Conservation (phyloP, 139 green algal genomes). For the Closterium sp. region DNA sequence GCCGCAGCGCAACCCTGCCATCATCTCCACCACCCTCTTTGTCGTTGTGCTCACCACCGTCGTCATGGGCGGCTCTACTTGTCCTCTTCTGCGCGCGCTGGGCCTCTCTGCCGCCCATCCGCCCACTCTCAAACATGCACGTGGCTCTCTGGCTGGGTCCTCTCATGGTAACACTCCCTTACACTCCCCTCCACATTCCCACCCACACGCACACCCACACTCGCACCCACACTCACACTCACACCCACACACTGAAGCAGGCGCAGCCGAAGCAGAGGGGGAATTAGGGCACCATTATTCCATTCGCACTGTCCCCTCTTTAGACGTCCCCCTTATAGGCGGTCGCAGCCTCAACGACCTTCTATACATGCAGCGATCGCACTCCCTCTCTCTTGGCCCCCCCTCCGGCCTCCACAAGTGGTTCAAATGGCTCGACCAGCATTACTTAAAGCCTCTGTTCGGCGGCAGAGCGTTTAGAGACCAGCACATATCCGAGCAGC, state of each 20-base stretch:
- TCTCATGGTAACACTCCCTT: not conserved
- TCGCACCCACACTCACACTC: not conserved
- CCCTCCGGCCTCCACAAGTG: constrained; percentile 5
- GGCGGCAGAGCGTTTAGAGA: constrained; percentile 28
- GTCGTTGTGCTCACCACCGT: constrained; percentile 67
- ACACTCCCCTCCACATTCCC: not conserved
- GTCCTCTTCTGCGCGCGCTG: constrained; percentile 17
- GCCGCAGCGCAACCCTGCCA: constrained; percentile 56
- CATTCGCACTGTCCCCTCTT: not conserved
- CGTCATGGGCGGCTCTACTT: constrained; percentile 57
- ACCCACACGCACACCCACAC: not conserved
- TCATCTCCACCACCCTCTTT: constrained; percentile 68
- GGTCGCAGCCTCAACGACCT: constrained; percentile 4
- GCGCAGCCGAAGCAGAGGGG: not conserved
- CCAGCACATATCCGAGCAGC: not conserved
- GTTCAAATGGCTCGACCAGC: constrained; percentile 44
- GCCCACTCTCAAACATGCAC: not conserved
- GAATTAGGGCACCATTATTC: not conserved
- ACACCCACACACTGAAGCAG: not conserved
- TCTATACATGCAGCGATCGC: constrained; percentile 9
- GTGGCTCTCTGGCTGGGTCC: not conserved
- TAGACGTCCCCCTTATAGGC: constrained; percentile 8
- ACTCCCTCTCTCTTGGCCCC: not conserved
- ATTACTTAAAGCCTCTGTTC: constrained; percentile 43
- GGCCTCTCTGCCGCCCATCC: not conserved